phyloP scores from a whole-genome alignment of 257 asterid genomes.

The Phtheirospermum japonicum region DNA sequence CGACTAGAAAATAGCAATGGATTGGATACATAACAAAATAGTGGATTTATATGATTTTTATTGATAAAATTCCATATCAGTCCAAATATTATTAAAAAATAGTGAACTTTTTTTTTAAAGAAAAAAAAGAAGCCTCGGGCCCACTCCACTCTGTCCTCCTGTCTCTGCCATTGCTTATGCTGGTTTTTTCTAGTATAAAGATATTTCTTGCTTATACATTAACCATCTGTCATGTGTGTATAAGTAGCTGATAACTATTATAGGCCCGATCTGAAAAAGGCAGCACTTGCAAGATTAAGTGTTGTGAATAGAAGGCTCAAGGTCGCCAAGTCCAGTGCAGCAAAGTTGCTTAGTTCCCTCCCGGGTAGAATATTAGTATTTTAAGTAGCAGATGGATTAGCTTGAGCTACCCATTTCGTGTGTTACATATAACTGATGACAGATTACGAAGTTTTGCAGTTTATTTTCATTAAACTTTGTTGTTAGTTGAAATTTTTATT shows the following conservation, averaged over 20 bases:
- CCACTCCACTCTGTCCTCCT: too few relatives aligned
- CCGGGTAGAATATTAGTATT: neutral
- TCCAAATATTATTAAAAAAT: too few relatives aligned
- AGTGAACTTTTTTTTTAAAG: too few relatives aligned
- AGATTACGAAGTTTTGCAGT: neutral
- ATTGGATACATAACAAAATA: too few relatives aligned
- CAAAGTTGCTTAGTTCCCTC: slow-evolving; percentile 43
- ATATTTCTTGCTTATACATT: neutral
- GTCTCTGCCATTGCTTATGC: neutral
- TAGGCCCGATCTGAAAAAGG: slow-evolving; percentile 90
- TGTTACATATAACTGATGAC: neutral
- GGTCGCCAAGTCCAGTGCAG: slow-evolving; percentile 91
- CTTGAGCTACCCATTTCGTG: neutral
- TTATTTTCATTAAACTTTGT: neutral
- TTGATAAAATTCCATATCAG: too few relatives aligned
- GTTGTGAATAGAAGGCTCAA: slow-evolving; percentile 81
- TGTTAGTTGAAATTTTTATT: too few relatives aligned
- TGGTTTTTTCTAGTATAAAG: neutral
- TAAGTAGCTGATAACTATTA: slow-evolving; percentile 80
- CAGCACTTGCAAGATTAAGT: slow-evolving; percentile 87
- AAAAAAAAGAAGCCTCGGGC: too few relatives aligned
- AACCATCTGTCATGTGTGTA: slow-evolving; percentile 19
- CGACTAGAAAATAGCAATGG: too few relatives aligned
- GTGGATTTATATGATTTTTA: too few relatives aligned
- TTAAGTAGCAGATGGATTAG: neutral